phyloP scores from a whole-genome alignment of 2,329 filamentous ascomycete genomes.

The Arthrinium puccinioides region DNA sequence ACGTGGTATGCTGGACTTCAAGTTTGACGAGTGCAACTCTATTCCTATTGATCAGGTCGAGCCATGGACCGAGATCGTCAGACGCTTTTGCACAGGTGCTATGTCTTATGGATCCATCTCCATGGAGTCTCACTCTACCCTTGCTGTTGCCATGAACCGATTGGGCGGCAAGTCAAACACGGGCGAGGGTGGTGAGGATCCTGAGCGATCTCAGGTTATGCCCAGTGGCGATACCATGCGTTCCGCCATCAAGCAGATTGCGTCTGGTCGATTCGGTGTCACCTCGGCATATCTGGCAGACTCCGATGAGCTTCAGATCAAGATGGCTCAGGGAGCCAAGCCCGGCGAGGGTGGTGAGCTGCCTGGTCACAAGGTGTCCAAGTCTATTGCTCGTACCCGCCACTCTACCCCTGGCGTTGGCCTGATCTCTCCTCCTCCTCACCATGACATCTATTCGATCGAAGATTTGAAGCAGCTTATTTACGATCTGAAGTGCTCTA shows the following conservation, averaged over 20 bases:
- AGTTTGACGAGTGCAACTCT: slow-evolving; percentile 77
- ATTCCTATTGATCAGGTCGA: slow-evolving; percentile 96
- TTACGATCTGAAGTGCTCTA: slow-evolving; percentile 95
- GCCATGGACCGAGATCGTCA: slow-evolving; percentile 96
- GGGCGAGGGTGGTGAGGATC: slow-evolving; percentile 92
- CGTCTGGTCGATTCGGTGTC: slow-evolving; percentile 91
- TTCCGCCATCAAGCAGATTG: slow-evolving; percentile 95
- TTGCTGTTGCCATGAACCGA: slow-evolving; percentile 94
- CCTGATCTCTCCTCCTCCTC: slow-evolving; percentile 89
- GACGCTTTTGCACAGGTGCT: slow-evolving; percentile 91
- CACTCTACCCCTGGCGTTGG: slow-evolving; percentile 96
- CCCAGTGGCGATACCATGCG: slow-evolving; percentile 95
- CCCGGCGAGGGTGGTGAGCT: slow-evolving; percentile 96
- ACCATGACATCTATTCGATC: slow-evolving; percentile 98
- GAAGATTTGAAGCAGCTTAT: slow-evolving; percentile 97
- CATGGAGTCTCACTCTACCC: slow-evolving; percentile 94
- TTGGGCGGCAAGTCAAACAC: slow-evolving; percentile 97
- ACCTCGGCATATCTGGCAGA: slow-evolving; percentile 92
- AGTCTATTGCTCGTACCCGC: slow-evolving; percentile 86
- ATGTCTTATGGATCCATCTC: slow-evolving; percentile 99
- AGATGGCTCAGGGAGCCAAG: slow-evolving; percentile 98
- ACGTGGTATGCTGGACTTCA: slow-evolving; percentile 89
- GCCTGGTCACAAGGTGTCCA: slow-evolving; percentile 92
- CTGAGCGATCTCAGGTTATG: slow-evolving; percentile 79
- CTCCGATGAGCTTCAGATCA: slow-evolving; percentile 94